Base-by-base conservation (phyloP, 148 eudicot species). In the Fagopyrum homotropicum region DNA sequence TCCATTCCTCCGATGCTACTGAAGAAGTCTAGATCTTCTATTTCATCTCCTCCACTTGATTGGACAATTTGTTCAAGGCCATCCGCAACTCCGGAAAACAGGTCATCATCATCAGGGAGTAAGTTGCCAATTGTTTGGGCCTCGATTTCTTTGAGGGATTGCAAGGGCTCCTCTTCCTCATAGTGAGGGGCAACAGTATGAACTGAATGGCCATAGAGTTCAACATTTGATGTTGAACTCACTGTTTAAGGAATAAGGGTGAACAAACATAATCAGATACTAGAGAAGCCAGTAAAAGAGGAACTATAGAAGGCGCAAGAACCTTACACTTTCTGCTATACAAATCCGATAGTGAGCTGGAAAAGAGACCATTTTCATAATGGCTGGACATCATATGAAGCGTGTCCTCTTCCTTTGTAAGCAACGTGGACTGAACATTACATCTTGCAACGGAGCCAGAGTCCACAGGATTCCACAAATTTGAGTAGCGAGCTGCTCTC, bases 121-220 rank as follows among this genome's bases (percentile, higher is more conserved):
- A 93, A 90, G 81, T 93, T 85, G 47, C 98, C 98, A 79, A 93
- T 93, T 45, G 98, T 90, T 78, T 89, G 93, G 77, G 93, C 96
- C 81, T 93, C 98, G 75, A 93, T 86, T 82, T 93, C 96, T 85
- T 90, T 84, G 47, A 90, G 90, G n/a, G 96, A 89, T 76, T 86
- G 90, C 75, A 88, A 78, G 72, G 87, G 87, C 50, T 85, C 90
- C 69, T 90, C 87, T 77, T 86, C 89, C 74, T 89, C 96, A 72
- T 72, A 83, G 69, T 81, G 83, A 29, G 89, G 82, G 75, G 85
- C 80, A 69, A 83, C 80, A 81, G 87, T 84, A 73, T 83, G 86
- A 83, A 79, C 85, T 75, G 87, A 88, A 77, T 90, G 86, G 22
- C 93, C 86, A 78, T 80, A 71, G 10, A 66, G 66, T 72, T 75